A percentile compares a stretch with the other conserved stretches of the same genome.
Evolutionary conservation across 2,329 filamentous ascomycete species (phyloP).

Genomic region (Clarireedia sp.): DNA sequence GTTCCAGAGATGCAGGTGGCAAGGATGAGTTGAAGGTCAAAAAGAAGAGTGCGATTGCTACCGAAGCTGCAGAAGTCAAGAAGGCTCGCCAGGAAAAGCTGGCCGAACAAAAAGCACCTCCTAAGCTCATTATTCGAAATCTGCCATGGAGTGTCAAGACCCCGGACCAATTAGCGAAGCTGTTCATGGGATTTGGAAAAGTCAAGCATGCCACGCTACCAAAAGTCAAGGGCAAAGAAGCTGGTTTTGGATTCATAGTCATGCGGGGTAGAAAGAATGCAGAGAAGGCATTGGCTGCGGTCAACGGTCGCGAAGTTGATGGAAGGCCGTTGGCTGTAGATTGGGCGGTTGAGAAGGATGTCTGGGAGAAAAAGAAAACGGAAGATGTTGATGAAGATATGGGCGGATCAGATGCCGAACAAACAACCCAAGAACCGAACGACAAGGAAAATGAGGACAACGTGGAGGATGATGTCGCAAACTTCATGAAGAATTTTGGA

Average conservation of each 20-base stretch:
- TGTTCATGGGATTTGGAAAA: conserved; percentile 86
- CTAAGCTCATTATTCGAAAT: conserved; percentile 84
- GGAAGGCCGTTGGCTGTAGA: conserved; percentile 86
- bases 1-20: conserved; percentile 58
- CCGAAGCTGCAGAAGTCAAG: conserved; percentile 37
- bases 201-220: conserved; percentile 83
- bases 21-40: conserved; percentile 25
- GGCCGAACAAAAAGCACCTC: conserved; percentile 51
- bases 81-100: conserved; percentile 52
- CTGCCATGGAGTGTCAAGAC: conserved; percentile 93
- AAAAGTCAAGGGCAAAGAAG: conserved; percentile 58
- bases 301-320: conserved; percentile 88
- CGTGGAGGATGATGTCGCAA: conserved; percentile 31
- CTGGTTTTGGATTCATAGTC: conserved; percentile 89
- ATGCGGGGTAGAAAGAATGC: conserved; percentile 85
- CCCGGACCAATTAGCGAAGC: conserved; percentile 65
- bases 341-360: conserved; percentile 88
- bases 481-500: conserved; percentile 29
- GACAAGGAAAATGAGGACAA: conserved; percentile 26
- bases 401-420: conserved; percentile 32
- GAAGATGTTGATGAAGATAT: conserved; percentile 33
- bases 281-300: conserved; percentile 71
- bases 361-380: conserved; percentile 58
- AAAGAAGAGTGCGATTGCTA: conserved; percentile 27
- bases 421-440: conserved; percentile 19